Percentiles rank a stretch among this genome's conserved stretches.
These are phyloP conservation scores for Phytophthora sojae DNA, from an alignment of 352 stramenopile species.

Conservation along the genomic window DNA sequence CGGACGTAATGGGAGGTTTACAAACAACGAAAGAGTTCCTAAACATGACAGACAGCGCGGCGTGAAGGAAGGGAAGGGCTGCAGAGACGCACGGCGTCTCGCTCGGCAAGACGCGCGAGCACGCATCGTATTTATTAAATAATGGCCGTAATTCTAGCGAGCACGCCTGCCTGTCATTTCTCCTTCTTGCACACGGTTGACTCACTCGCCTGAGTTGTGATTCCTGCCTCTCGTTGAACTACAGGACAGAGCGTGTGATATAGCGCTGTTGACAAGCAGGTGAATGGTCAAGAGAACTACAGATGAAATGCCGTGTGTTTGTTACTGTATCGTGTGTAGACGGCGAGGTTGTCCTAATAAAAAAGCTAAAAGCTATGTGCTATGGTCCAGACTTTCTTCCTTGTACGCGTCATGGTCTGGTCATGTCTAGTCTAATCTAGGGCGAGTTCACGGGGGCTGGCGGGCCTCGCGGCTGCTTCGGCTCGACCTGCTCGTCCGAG, in stretches of 20 bases:
- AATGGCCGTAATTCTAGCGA: constrained; percentile 18
- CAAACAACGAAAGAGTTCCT: too few species aligned
- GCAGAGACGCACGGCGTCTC: constrained; percentile 4
- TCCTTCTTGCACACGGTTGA: neutral
- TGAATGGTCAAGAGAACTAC: constrained; percentile 28
- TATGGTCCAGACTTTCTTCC: constrained; percentile 19
- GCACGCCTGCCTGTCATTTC: constrained; percentile 9
- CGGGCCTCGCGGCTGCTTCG: constrained; percentile 23
- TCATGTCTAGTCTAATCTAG: constrained; percentile 38
- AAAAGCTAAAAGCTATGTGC: constrained; percentile 24
- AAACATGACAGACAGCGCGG: neutral
- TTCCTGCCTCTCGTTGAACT: constrained; percentile 12
- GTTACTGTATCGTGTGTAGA: too few species aligned
- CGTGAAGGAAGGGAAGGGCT: neutral
- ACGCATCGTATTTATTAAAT: constrained; percentile 39
- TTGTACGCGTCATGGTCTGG: constrained; percentile 16
- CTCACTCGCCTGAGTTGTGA: constrained; percentile 2
- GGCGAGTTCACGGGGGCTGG: constrained; percentile 26
- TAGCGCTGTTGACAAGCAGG: constrained; percentile 15
- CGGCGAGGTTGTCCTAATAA: constrained; percentile 25
- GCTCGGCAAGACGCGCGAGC: constrained; percentile 2
- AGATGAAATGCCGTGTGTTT: constrained; percentile 17
- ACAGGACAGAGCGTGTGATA: neutral
- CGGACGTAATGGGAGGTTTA: constrained; percentile 19
- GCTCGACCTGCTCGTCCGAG: constrained; percentile 24